These are phyloP conservation scores for Ploettnerulaceae sp. DNA, from an alignment of 2,329 filamentous ascomycete species.

Conservation along the genomic window DNA sequence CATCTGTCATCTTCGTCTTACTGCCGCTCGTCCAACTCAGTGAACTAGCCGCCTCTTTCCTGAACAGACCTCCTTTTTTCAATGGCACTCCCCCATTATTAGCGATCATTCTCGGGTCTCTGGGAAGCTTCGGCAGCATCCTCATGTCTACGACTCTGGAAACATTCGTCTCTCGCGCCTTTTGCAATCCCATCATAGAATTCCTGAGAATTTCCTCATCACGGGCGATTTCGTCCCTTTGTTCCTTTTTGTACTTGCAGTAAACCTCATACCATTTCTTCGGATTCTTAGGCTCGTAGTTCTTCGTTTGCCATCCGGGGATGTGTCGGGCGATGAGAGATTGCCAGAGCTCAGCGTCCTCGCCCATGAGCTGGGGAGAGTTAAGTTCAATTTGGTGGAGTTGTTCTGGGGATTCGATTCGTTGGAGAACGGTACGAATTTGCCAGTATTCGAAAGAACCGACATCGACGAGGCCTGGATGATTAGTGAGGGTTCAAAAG, in stretches of 20 bases:
- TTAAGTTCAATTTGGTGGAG: conserved; percentile 69
- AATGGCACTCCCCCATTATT: conserved; percentile 34
- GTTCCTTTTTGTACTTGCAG: conserved; percentile 57
- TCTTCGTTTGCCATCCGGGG: conserved; percentile 54
- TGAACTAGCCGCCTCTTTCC: conserved; percentile 32
- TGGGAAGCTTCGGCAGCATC: conserved; percentile 41
- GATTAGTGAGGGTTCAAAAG: conserved; percentile 6
- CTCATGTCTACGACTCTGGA: conserved; percentile 52
- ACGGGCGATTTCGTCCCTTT: conserved; percentile 50
- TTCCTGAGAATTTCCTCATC: conserved; percentile 53
- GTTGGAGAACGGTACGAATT: conserved; percentile 62
- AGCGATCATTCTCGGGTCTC: conserved; percentile 36
- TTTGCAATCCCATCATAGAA: conserved; percentile 52
- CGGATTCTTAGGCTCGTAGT: conserved; percentile 60
- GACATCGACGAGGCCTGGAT: conserved; percentile 58
- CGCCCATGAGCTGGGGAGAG: conserved; percentile 69
- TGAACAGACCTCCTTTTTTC: conserved; percentile 24
- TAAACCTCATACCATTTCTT: conserved; percentile 77
- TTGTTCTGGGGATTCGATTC: conserved; percentile 68
- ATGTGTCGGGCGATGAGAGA: conserved; percentile 76
- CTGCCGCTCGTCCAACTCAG: conserved; percentile 45
- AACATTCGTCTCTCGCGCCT: conserved; percentile 52
- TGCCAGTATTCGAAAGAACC: conserved; percentile 65
- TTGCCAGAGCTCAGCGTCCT: conserved; percentile 71
- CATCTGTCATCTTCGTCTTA: conserved; percentile 47